These are phyloP conservation scores for Periconia sp. DNA, from an alignment of 2,329 filamentous ascomycete species.

Conservation along the genomic window DNA sequence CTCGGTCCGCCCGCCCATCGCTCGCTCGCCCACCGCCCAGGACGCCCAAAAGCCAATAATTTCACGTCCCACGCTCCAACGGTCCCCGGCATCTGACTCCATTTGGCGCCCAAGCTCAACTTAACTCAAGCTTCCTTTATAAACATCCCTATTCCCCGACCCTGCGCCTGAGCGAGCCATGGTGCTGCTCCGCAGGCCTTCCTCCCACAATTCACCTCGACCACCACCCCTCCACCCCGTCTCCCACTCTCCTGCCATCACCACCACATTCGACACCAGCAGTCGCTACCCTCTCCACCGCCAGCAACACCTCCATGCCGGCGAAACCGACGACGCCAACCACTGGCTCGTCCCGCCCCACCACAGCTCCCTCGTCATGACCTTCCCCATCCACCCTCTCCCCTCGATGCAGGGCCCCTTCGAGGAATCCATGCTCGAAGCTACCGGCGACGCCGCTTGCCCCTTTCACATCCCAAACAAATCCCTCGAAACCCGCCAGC, in stretches of 20 bases:
- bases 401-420: conserved; percentile 78
- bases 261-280: not conserved
- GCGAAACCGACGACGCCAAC: conserved; percentile 17
- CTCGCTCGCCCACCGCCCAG: no score
- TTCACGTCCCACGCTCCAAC: not conserved
- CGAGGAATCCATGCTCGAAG: conserved; percentile 77
- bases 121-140: no score
- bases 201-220: conserved; percentile 15
- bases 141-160: not conserved
- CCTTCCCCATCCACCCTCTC: conserved; percentile 68
- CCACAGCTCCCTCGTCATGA: conserved; percentile 31
- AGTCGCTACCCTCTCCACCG: not conserved
- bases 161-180: conserved; percentile 7
- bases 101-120: no score
- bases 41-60: no score
- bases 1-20: no score
- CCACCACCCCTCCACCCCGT: conserved; percentile 6
- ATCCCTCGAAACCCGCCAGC: conserved; percentile 37
- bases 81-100: conserved; percentile 1
- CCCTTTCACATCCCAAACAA: conserved; percentile 46
- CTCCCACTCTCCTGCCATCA: not conserved
- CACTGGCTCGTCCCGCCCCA: conserved; percentile 38
- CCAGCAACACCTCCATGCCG: not conserved
- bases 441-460: conserved; percentile 48
- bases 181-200: conserved; percentile 20